Conservation (phyloP, 305 asterid genomes). For the Striga hermonthica region DNA sequence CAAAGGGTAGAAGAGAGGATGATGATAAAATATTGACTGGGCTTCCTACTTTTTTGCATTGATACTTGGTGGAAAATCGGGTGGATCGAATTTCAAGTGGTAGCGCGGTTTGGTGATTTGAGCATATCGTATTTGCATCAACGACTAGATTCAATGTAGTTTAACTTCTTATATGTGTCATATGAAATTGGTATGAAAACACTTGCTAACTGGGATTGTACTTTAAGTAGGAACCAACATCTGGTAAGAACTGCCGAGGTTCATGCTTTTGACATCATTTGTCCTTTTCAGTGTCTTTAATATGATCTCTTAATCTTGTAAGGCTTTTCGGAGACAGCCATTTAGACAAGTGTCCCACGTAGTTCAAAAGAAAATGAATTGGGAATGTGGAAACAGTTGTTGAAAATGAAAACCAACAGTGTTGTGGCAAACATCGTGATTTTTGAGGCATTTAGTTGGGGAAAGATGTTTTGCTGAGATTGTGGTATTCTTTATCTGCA, state of each 20-base stretch:
- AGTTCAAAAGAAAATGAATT: conserved; percentile 4
- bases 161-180: not conserved
- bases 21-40: not conserved
- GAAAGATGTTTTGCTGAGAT: conserved; percentile 16
- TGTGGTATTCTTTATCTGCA: not conserved
- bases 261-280: not conserved
- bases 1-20: not conserved
- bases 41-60: too few species aligned
- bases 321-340: not conserved
- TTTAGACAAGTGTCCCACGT: not conserved
- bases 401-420: not conserved
- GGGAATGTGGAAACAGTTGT: not conserved
- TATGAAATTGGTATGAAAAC: not conserved
- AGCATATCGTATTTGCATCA: too few species aligned
- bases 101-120: too few species aligned
- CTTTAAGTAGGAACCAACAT: not conserved
- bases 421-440: not conserved
- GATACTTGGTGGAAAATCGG: too few species aligned
- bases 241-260: not conserved
- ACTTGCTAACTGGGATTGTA: conserved; percentile 1
- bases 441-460: conserved; percentile 4
- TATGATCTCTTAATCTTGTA: not conserved
- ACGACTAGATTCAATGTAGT: not conserved
- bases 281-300: not conserved
- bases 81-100: too few species aligned